phyloP scores from a whole-genome alignment of 805 yeast genomes.

The Hanseniaspora guilliermondii region DNA sequence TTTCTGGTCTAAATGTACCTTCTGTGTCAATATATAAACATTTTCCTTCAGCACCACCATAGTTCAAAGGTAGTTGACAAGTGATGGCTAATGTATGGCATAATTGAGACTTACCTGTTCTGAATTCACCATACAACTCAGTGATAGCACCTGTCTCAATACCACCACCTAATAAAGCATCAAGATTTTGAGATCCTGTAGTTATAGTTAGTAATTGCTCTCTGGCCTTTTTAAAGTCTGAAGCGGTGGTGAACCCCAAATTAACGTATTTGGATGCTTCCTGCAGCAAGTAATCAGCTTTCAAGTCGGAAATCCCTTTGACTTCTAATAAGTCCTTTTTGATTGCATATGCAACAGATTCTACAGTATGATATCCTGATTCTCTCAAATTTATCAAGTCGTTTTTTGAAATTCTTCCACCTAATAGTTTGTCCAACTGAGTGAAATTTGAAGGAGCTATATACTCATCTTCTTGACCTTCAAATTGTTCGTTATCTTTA shows the following conservation, averaged over 20 bases:
- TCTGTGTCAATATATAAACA: slow-evolving; percentile 93
- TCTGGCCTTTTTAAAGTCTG: slow-evolving; percentile 81
- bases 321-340: slow-evolving; percentile 62
- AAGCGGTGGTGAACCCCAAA: slow-evolving; percentile 94
- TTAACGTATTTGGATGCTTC: slow-evolving; percentile 85
- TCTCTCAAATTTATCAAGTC: slow-evolving; percentile 73
- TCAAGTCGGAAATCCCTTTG: slow-evolving; percentile 90
- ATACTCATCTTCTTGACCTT: slow-evolving; percentile 37
- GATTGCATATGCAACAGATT: slow-evolving; percentile 86
- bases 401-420: slow-evolving; percentile 71
- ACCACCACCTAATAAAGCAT: slow-evolving; percentile 90
- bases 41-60: slow-evolving; percentile 98
- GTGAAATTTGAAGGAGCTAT: slow-evolving; percentile 30
- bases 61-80: slow-evolving; percentile 87
- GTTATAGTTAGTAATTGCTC: slow-evolving; percentile 85
- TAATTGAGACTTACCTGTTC: slow-evolving; percentile 94
- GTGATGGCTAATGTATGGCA: slow-evolving; percentile 96
- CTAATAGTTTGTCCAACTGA: slow-evolving; percentile 33
- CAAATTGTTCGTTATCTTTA: background rate
- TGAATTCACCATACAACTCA: slow-evolving; percentile 90
- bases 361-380: slow-evolving; percentile 80
- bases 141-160: slow-evolving; percentile 95
- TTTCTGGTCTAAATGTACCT: slow-evolving; percentile 88
- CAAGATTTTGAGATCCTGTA: slow-evolving; percentile 89
- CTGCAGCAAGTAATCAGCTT: slow-evolving; percentile 70